Conservation (phyloP, 164 flowering plant species). For the Dillenia suffruticosa region DNA sequence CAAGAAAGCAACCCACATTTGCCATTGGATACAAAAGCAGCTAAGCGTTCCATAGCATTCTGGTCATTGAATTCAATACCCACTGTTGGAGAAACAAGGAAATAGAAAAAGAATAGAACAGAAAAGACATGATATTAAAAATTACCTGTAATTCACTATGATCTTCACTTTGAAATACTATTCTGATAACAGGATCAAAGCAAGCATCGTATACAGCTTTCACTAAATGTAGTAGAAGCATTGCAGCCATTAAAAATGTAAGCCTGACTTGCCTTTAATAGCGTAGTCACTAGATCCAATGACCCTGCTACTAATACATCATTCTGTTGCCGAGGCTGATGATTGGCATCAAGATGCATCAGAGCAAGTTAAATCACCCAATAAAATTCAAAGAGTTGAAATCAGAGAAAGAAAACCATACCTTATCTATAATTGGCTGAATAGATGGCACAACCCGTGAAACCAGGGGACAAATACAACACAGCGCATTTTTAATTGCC, state of each 20-base stretch:
- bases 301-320: constrained; percentile 92
- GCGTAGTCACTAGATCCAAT: constrained; percentile 83
- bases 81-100: no score
- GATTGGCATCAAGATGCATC: constrained; percentile 17
- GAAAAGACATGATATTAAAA: no score
- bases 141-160: constrained; percentile 36
- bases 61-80: constrained; percentile 17
- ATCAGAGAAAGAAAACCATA: constrained; percentile 23
- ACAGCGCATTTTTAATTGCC: constrained; percentile 80
- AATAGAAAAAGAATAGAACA: no score
- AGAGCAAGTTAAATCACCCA: constrained; percentile 8
- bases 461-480: constrained; percentile 66
- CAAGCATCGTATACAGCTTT: constrained; percentile 70
- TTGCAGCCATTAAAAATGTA: constrained; percentile 11
- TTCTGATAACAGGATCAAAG: constrained; percentile 58
- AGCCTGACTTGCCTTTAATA: constrained; percentile 9
- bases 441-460: constrained; percentile 72
- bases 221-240: neutral
- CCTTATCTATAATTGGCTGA: constrained; percentile 69
- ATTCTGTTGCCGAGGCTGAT: constrained; percentile 82
- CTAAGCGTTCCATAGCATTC: constrained; percentile 97
- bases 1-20: constrained; percentile 77
- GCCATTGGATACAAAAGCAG: constrained; percentile 70
- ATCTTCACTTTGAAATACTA: constrained; percentile 77
- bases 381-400: neutral